Evolutionary conservation across 2,329 filamentous ascomycete species (phyloP).

Genomic region (Ophiostoma sp.): DNA sequence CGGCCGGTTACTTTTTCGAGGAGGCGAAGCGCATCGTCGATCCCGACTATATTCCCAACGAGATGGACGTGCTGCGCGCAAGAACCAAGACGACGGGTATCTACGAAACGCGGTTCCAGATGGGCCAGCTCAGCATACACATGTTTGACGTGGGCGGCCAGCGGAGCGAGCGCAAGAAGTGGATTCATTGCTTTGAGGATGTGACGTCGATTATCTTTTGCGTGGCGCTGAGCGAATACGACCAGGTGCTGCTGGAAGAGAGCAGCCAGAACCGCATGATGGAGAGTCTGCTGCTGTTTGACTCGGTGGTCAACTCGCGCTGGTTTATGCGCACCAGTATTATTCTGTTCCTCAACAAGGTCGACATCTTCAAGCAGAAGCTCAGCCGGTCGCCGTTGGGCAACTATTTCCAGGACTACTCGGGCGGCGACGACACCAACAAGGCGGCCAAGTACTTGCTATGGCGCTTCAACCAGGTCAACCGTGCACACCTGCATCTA

Average conservation of each 20-base stretch:
- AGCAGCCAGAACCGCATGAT: slow-evolving; percentile 99
- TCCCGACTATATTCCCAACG: slow-evolving; percentile 81
- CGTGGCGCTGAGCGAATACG: slow-evolving; percentile 95
- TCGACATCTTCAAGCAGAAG: slow-evolving; percentile 96
- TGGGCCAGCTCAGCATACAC: slow-evolving; percentile 98
- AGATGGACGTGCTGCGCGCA: slow-evolving; percentile 91
- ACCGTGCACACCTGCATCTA: slow-evolving; percentile 88
- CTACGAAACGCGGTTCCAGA: slow-evolving; percentile 96
- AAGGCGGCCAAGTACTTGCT: slow-evolving; percentile 95
- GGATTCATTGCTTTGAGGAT: slow-evolving; percentile 99
- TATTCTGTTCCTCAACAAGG: slow-evolving; percentile 97
- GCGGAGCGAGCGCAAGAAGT: slow-evolving; percentile 96
- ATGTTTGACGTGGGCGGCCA: slow-evolving; percentile 99
- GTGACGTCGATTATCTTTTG: slow-evolving; percentile 99
- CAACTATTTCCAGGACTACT: slow-evolving; percentile 98
- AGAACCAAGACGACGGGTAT: slow-evolving; percentile 98
- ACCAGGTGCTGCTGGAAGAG: slow-evolving; percentile 93
- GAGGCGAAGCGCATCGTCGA: slow-evolving; percentile 78
- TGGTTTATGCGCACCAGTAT: slow-evolving; percentile 99
- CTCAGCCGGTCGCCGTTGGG: slow-evolving; percentile 80
- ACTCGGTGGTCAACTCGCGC: slow-evolving; percentile 95
- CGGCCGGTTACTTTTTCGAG: slow-evolving; percentile 96
- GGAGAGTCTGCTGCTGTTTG: slow-evolving; percentile 93
- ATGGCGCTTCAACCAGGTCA: slow-evolving; percentile 99
- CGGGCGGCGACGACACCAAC: slow-evolving; percentile 94